Base-by-base conservation (phyloP, 345 rosid species). In the Aquilaria yunnanensis region DNA sequence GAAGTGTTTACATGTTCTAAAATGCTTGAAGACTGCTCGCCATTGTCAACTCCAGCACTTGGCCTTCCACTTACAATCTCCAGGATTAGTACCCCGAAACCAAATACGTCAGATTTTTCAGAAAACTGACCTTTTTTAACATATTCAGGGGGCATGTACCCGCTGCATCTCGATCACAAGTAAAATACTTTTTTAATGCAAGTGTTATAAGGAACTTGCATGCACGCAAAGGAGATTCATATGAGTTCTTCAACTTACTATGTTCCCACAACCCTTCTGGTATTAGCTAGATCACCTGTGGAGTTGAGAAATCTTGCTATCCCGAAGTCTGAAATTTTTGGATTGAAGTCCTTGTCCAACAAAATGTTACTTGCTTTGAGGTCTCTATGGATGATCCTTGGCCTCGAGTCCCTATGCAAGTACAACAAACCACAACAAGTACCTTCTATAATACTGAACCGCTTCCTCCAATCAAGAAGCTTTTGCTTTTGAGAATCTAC, bases 251-350 rank as follows among this genome's bases (percentile, higher is more conserved):
- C 23, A 8, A 32, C 14, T 47, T 70, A 74, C 75, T 31, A 62
- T 2, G 78, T 73, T 11, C 76, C 85, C 0, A 67, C 75, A 5
- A 73, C 75, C 47, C 67, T 68, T 4, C 2, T 6, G 2, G 71
- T 74, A 10, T 61, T 62, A 31, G 59, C 76, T 29, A 52, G 67
- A n/a, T 16, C 23, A 64, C 70, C 54, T 71, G 47, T 30, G 57
- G 45, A 5, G 70, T 52, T 23, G 47, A 51, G 49, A 68, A 75
- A 33, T 37, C 70, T 66, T 6, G 77, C 79, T 74, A 72, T 78
- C 5, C 76, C 79, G 60, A 75, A 75, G 9, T 75, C 75, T 23
- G 75, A 72, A 23, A 72, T 67, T 23, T 70, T 74, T 1, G 77
- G 77, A 50, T 67, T 74, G 23, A 65, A 47, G 5, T 47, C 71